Conservation (phyloP, 495 filamentous ascomycete genomes). For the Xylaria nigripes region DNA sequence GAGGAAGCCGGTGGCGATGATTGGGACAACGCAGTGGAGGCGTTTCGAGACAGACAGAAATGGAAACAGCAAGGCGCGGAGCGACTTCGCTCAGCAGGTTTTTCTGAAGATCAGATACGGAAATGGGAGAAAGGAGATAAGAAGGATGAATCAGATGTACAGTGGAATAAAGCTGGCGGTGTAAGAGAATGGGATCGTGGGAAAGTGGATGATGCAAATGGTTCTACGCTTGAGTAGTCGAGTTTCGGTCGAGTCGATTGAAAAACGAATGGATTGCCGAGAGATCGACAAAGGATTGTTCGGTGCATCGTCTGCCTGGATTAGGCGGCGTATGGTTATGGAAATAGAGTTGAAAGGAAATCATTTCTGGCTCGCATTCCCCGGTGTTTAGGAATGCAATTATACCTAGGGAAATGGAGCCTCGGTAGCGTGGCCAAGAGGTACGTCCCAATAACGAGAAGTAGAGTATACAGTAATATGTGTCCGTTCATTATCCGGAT, state of each 20-base stretch:
- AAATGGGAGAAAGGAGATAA: conserved; percentile 68
- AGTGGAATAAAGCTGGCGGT: conserved; percentile 72
- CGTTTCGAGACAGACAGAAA: conserved; percentile 67
- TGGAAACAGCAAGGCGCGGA: conserved; percentile 77
- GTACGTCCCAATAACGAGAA: background rate
- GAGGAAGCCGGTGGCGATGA: conserved; percentile 47
- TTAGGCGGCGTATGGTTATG: background rate
- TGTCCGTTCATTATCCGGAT: background rate
- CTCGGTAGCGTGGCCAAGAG: background rate
- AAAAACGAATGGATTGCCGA: conserved; percentile 15
- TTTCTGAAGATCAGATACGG: conserved; percentile 65
- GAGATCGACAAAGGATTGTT: background rate
- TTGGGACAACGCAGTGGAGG: conserved; percentile 80
- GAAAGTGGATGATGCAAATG: conserved; percentile 53
- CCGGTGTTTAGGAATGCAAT: background rate
- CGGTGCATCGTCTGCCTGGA: background rate
- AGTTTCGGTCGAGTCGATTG: conserved; percentile 27
- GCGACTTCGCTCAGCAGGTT: conserved; percentile 67
- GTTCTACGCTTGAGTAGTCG: conserved; percentile 5
- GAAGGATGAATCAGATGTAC: conserved; percentile 60
- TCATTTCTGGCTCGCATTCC: background rate
- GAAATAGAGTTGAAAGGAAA: background rate
- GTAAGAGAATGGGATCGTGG: conserved; percentile 87
- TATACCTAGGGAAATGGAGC: background rate
- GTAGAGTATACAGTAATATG: background rate